These are phyloP conservation scores for Albizia julibrissin DNA, from an alignment of 306 rosid genomes.

Conservation along the genomic window DNA sequence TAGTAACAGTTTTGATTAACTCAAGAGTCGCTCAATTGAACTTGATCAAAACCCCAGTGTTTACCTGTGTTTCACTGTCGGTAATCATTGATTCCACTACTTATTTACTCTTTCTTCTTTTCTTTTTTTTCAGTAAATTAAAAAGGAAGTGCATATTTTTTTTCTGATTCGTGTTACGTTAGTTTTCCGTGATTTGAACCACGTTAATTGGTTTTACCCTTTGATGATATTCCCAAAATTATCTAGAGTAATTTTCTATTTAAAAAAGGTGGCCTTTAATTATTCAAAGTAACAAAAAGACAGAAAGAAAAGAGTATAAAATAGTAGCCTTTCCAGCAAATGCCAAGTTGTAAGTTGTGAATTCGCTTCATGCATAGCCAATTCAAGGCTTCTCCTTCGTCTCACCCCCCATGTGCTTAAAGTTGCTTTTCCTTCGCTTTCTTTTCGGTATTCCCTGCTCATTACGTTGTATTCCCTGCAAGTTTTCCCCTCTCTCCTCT, in stretches of 20 bases:
- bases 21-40: not conserved
- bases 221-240: constrained; percentile 5
- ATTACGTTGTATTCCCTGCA: constrained; percentile 21
- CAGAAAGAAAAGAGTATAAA: constrained; percentile 12
- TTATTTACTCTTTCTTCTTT: too few species aligned
- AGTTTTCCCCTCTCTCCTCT: not conserved
- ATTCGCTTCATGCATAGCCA: constrained; percentile 6
- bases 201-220: not conserved
- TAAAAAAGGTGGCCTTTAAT: not conserved
- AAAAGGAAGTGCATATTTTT: not conserved
- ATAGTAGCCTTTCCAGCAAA: constrained; percentile 35
- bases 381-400: constrained; percentile 18
- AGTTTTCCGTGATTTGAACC: not conserved
- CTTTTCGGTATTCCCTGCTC: constrained; percentile 32
- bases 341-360: constrained; percentile 34
- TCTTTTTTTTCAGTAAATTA: not conserved
- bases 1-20: not conserved
- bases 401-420: constrained; percentile 45
- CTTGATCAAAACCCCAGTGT: not conserved
- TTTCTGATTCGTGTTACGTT: not conserved
- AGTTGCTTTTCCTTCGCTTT: constrained; percentile 33
- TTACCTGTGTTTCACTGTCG: not conserved
- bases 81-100: not conserved
- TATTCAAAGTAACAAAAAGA: not conserved
- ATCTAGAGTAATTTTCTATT: not conserved